Evolutionary conservation across 169 alveolate species (phyloP).

Genomic region (Pseudocohnilembus persalinus): DNA sequence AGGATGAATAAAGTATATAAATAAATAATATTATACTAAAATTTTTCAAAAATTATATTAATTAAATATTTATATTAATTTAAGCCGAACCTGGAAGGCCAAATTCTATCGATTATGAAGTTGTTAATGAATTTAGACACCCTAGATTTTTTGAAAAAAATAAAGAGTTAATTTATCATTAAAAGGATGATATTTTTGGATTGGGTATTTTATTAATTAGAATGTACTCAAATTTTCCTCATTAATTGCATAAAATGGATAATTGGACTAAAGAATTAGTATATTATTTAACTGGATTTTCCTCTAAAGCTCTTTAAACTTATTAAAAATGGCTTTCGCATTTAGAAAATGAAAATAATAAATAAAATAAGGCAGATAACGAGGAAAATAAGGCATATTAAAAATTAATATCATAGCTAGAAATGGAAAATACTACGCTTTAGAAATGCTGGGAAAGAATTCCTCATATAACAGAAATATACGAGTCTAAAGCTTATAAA

Average conservation of each 20-base stretch:
- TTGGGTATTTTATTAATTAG: not conserved
- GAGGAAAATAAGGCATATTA: not conserved
- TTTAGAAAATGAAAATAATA: not conserved
- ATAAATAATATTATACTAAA: no score
- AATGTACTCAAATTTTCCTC: not conserved
- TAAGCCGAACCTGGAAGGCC: not conserved
- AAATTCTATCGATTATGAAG: not conserved
- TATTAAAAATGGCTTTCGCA: not conserved
- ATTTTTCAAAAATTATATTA: not conserved
- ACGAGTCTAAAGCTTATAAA: not conserved
- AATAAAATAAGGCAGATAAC: not conserved
- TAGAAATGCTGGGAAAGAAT: not conserved
- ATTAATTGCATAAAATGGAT: not conserved
- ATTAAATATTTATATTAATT: no score
- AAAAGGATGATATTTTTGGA: not conserved
- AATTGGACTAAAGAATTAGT: not conserved
- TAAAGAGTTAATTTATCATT: no score
- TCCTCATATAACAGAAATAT: not conserved
- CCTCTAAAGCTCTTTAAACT: not conserved
- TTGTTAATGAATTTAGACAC: not conserved
- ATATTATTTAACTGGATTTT: not conserved
- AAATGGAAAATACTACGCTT: not conserved
- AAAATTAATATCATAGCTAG: not conserved
- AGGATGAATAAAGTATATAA: not conserved
- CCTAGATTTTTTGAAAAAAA: not conserved